Percentiles rank a stretch among this genome's conserved stretches.
Evolutionary conservation across 2,329 filamentous ascomycete genomes (phyloP).

Genomic region (Colletotrichum incanum): DNA sequence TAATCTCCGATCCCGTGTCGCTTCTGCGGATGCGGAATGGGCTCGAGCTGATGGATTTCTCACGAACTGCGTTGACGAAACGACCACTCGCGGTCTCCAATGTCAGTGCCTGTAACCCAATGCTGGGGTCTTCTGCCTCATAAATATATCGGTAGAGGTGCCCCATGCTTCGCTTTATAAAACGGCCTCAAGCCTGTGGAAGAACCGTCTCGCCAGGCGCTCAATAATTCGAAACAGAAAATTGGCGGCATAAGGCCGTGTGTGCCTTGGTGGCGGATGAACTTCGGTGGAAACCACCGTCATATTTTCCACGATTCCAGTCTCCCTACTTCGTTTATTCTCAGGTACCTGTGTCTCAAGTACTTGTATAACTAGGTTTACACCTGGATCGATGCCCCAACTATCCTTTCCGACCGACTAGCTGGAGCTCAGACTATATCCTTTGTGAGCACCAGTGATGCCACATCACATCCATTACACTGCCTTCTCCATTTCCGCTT

Average conservation of each 20-base stretch:
- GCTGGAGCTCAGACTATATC: not conserved
- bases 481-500: not conserved
- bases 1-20: not conserved
- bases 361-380: not conserved
- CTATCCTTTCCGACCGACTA: not conserved
- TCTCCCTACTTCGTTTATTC: not conserved
- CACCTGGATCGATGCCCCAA: not conserved
- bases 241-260: not conserved
- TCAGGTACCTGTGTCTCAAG: not conserved
- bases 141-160: too few relatives aligned
- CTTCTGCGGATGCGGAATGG: not conserved
- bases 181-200: not conserved
- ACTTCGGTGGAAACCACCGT: not conserved
- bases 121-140: not conserved
- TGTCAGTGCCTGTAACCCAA: not conserved
- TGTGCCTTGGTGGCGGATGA: not conserved
- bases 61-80: not conserved
- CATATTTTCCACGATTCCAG: not conserved
- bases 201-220: not conserved
- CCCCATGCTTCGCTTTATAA: not conserved
- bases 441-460: not conserved
- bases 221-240: not conserved
- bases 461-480: not conserved
- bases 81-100: too few relatives aligned
- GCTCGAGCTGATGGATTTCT: not conserved